Evolutionary conservation across 2,329 filamentous ascomycete genomes (phyloP).

Genomic region (Fusarium sp.): DNA sequence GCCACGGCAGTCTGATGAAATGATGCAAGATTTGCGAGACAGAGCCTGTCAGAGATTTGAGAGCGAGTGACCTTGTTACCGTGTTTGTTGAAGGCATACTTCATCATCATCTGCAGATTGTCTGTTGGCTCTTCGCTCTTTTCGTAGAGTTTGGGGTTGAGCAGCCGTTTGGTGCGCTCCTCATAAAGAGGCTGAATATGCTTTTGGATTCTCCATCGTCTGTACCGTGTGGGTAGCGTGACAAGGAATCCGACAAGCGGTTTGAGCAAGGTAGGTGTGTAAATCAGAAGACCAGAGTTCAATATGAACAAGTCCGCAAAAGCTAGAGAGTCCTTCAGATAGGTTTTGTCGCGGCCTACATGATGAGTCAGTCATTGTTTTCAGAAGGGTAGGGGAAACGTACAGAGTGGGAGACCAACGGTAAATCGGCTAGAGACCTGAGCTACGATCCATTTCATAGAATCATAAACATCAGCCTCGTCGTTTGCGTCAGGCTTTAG

Average conservation of each 20-base stretch:
- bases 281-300: slow-evolving; percentile 50
- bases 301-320: slow-evolving; percentile 52
- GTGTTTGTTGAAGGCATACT: slow-evolving; percentile 32
- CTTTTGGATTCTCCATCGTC: slow-evolving; percentile 29
- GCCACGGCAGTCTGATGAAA: slow-evolving; percentile 58
- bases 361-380: not conserved
- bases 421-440: slow-evolving; percentile 52
- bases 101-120: slow-evolving; percentile 40
- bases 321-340: slow-evolving; percentile 47
- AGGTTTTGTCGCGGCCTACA: slow-evolving; percentile 51
- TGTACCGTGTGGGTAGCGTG: slow-evolving; percentile 35
- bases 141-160: not conserved
- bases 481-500: slow-evolving; percentile 47
- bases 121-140: slow-evolving; percentile 23
- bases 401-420: slow-evolving; percentile 51
- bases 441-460: slow-evolving; percentile 48
- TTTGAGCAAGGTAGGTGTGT: slow-evolving; percentile 49
- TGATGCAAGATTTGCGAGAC: slow-evolving; percentile 51
- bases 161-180: not conserved
- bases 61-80: slow-evolving; percentile 45
- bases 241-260: slow-evolving; percentile 49
- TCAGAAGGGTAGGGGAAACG: not conserved
- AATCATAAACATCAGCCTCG: slow-evolving; percentile 49
- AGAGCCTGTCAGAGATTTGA: slow-evolving; percentile 42
- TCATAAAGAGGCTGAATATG: slow-evolving; percentile 24